These are phyloP conservation scores for Cutaneotrichosporon curvatum DNA, from an alignment of 1,284 basidiomycete genomes.

Conservation along the genomic window DNA sequence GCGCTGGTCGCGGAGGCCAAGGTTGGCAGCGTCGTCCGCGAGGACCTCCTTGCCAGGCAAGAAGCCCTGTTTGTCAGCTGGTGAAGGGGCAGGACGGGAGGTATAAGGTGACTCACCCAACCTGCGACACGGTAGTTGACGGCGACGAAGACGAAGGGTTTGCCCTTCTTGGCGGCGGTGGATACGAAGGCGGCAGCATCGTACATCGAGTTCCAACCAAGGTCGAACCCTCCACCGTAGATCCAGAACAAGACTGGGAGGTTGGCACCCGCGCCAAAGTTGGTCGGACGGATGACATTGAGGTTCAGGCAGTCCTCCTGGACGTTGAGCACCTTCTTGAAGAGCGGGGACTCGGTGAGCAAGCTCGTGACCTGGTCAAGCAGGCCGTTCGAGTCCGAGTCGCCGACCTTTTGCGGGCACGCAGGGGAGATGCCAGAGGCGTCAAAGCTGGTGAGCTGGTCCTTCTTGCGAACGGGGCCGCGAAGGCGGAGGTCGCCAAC, in stretches of 20 bases:
- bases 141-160: constrained; percentile 54
- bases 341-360: background rate
- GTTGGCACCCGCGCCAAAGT: constrained; percentile 16
- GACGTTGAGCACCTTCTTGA: constrained; percentile 7
- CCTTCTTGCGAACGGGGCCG: constrained; percentile 46
- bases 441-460: constrained; percentile 18
- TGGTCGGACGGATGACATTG: constrained; percentile 20
- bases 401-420: constrained; percentile 11
- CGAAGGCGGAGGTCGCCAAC: constrained; percentile 23
- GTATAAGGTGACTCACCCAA: constrained; percentile 20
- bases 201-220: constrained; percentile 18
- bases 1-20: constrained; percentile 48
- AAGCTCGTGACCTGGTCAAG: constrained; percentile 1
- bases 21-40: constrained; percentile 50
- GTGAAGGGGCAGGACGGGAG: no score
- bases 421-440: constrained; percentile 5
- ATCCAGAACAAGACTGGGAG: constrained; percentile 36
- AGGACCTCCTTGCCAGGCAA: constrained; percentile 52
- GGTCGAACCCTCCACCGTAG: constrained; percentile 27
- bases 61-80: constrained; percentile 8
- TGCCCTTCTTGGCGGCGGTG: constrained; percentile 10
- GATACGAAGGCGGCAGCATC: constrained; percentile 10
- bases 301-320: constrained; percentile 25
- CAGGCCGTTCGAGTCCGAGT: constrained; percentile 2
- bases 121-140: constrained; percentile 53